phyloP scores from a whole-genome alignment of 2,329 filamentous ascomycete species.

The Phaeosphaeria sp. region DNA sequence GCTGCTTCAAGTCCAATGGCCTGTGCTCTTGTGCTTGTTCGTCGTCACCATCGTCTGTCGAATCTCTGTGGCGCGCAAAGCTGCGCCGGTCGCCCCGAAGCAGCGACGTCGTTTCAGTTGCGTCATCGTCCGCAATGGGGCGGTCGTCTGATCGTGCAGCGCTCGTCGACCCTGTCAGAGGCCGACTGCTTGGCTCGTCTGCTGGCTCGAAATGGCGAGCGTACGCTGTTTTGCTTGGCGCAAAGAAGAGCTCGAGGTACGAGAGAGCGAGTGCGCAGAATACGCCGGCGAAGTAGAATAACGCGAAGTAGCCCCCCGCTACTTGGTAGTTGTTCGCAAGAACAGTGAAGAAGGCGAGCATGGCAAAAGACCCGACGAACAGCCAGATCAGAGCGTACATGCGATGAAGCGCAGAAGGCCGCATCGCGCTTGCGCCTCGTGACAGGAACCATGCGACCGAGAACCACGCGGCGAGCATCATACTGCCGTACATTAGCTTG shows the following conservation, averaged over 20 bases:
- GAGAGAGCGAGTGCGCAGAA: constrained; percentile 78
- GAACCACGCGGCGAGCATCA: constrained; percentile 83
- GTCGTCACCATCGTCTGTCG: constrained; percentile 43
- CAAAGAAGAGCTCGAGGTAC: constrained; percentile 79
- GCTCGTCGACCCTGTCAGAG: constrained; percentile 41
- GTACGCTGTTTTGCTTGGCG: constrained; percentile 74
- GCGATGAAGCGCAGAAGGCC: constrained; percentile 86
- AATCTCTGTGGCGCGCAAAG: constrained; percentile 61
- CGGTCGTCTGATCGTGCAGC: constrained; percentile 42
- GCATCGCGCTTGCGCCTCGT: constrained; percentile 76
- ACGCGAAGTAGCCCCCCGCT: constrained; percentile 78
- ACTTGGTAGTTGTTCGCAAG: constrained; percentile 77
- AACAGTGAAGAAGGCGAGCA: constrained; percentile 75
- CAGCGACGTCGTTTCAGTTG: constrained; percentile 65
- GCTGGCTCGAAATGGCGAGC: constrained; percentile 59
- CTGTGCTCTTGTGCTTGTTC: constrained; percentile 48
- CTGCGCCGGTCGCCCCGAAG: constrained; percentile 60
- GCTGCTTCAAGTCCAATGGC: constrained; percentile 31
- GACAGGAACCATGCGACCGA: constrained; percentile 83
- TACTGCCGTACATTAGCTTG: constrained; percentile 53
- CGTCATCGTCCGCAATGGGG: constrained; percentile 46
- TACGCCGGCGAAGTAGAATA: constrained; percentile 78
- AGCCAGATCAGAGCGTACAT: constrained; percentile 85
- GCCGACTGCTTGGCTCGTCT: constrained; percentile 40
- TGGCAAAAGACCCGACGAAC: constrained; percentile 74